These are phyloP conservation scores for Forsythia suspensa DNA, from an alignment of 257 asterid genomes.

Conservation along the genomic window DNA sequence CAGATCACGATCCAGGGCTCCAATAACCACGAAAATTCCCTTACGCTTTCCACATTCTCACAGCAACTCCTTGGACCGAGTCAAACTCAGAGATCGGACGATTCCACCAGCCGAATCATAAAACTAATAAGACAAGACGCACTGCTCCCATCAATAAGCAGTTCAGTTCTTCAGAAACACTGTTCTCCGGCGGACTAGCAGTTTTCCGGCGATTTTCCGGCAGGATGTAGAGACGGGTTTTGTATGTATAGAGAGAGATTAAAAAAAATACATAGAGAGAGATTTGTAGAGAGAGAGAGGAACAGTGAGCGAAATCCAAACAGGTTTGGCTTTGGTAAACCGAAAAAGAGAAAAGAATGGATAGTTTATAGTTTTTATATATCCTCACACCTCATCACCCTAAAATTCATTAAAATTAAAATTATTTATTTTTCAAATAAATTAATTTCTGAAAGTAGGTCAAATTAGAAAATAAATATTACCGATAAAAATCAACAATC, in stretches of 20 bases:
- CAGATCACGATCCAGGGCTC: conserved; percentile 57
- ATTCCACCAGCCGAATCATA: conserved; percentile 38
- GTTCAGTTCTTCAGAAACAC: conserved; percentile 22
- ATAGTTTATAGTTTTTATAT: conserved; percentile 45
- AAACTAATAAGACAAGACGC: conserved; percentile 24
- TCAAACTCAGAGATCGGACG: conserved; percentile 65
- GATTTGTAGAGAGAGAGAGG: conserved; percentile 25
- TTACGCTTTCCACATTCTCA: conserved; percentile 74
- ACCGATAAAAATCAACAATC: not conserved
- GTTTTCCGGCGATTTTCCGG: conserved; percentile 46
- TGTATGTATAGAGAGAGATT: conserved; percentile 33
- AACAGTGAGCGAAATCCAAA: conserved; percentile 56
- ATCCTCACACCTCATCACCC: not conserved
- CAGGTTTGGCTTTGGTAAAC: conserved; percentile 57
- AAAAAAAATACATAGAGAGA: conserved; percentile 27
- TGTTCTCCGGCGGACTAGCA: conserved; percentile 32
- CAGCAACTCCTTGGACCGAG: conserved; percentile 32
- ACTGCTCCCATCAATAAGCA: not conserved
- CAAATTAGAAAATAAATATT: not conserved
- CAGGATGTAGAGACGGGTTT: conserved; percentile 22
- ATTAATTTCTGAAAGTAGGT: not conserved
- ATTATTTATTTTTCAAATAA: not conserved
- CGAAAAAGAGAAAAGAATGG: conserved; percentile 39
- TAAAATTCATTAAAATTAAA: not conserved
- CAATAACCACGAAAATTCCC: conserved; percentile 28